Conservation (phyloP, 1,284 basidiomycete genomes). For the Apiotrichum sp. region DNA sequence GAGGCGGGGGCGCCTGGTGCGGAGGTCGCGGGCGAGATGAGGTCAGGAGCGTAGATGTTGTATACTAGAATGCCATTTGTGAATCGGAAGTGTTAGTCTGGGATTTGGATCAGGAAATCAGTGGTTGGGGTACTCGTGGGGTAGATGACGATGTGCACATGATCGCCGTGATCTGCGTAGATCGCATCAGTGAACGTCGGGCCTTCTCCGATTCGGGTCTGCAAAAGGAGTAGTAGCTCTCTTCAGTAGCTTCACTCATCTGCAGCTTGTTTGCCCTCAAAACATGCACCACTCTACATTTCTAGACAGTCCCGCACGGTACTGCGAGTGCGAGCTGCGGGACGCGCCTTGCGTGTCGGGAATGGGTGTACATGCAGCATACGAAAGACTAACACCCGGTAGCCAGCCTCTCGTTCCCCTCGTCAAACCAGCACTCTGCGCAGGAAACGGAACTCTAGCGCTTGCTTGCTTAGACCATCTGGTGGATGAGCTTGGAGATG, state of each 20-base stretch:
- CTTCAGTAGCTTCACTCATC: no score
- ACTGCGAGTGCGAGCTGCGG: no score
- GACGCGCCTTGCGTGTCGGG: slow-evolving; percentile 5
- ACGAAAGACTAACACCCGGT: slow-evolving; percentile 22
- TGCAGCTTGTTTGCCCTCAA: no score
- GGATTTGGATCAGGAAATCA: no score
- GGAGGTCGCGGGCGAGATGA: not conserved
- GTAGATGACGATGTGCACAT: no score
- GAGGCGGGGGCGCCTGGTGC: not conserved
- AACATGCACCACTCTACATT: slow-evolving; percentile 3
- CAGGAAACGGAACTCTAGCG: not conserved
- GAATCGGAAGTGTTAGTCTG: no score
- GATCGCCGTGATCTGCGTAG: no score
- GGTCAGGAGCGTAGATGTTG: not conserved
- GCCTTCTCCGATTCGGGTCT: no score
- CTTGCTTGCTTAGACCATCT: slow-evolving; percentile 71
- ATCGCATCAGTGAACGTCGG: no score
- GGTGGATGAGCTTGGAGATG: slow-evolving; percentile 95
- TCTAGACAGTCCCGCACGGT: not conserved
- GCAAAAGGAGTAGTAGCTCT: no score
- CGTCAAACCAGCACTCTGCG: slow-evolving; percentile 9
- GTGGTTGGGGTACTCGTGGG: no score
- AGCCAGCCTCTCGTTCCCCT: slow-evolving; percentile 20
- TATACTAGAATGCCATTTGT: no score
- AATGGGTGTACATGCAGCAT: slow-evolving; percentile 29